phyloP scores from a whole-genome alignment of 257 asterid species.

The Solanum arcanum region DNA sequence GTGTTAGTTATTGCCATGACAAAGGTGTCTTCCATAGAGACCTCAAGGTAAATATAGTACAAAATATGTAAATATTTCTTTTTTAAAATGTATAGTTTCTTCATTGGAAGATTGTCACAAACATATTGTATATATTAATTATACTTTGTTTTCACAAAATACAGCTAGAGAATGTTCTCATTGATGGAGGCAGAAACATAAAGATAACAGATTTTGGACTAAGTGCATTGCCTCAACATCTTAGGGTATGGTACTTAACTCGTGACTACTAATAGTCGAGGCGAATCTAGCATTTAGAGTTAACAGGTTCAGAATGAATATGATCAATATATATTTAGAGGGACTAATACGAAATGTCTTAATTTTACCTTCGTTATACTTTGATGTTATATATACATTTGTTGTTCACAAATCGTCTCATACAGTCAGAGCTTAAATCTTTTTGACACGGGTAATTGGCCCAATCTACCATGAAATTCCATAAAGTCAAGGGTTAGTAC shows the following conservation, averaged over 20 bases:
- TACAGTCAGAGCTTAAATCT: not conserved
- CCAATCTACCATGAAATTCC: not conserved
- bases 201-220: slow-evolving; percentile 93
- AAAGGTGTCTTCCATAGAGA: slow-evolving; percentile 93
- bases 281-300: not conserved
- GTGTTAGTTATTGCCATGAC: slow-evolving; percentile 80
- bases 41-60: slow-evolving; percentile 40
- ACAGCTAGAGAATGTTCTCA: slow-evolving; percentile 87
- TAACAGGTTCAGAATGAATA: not conserved
- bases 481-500: not conserved
- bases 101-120: not conserved
- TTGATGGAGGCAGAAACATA: slow-evolving; percentile 54
- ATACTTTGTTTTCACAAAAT: slow-evolving; percentile 3
- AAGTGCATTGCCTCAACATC: slow-evolving; percentile 95
- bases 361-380: not conserved
- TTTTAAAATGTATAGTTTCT: not conserved
- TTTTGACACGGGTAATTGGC: not conserved
- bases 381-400: not conserved
- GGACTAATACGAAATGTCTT: not conserved
- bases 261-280: not conserved
- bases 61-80: not conserved
- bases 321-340: not conserved
- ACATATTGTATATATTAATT: not conserved
- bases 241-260: slow-evolving; percentile 41
- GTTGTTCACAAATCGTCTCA: not conserved